Base-by-base conservation (phyloP, 2,329 filamentous ascomycete genomes). In the Daldinia eschscholtzii region DNA sequence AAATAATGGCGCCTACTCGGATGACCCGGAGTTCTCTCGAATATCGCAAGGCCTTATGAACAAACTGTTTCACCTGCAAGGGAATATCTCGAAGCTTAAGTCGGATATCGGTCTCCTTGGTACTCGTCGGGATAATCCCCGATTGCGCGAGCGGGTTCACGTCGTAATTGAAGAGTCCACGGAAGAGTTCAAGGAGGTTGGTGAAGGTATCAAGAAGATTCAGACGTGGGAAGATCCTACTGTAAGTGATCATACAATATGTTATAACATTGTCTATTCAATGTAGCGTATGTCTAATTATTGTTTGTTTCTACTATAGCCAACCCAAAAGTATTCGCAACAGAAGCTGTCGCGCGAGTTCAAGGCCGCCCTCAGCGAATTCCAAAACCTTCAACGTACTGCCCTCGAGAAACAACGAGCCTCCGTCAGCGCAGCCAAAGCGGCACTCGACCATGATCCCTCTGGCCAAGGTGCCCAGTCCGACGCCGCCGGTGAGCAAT, bases 341-440 rank as follows among this genome's bases (percentile, higher is more conserved):
- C 93, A 95, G 74, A 98, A 98, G 80, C 87, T 99, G 37, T 95
- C 93, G 70, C 92, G 93, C 77, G 94, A 98, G 79, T 98, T 98
- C 84, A 92, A 94, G 78, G 88, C 92, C 39, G 92, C 93, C 56
- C 88, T 98, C 65, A 89, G 91, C 74, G 94, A 98, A 76, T 99
- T 99, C 81, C 95, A 98, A 82, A 87, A 87, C 62, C 88, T 98
- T n/a, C 96, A 98, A 81, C 90, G 94, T 68, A 88, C 89, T 73
- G 94, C 95, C 9, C 87, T 98, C 68, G 95, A 98, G 79, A 98
- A 97, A 79, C 92, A 98, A 80, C 91, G 94, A 68, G 92, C 93
- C 39, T 95, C 93, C 30, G 90, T 96, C 26, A 89, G 89, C 15
- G 94, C 94, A 37, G 93, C 93, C 37, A 92, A 94, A 68, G 89